Conservation (phyloP, 2,329 filamentous ascomycete genomes). For the Colletotrichum shisoi region DNA sequence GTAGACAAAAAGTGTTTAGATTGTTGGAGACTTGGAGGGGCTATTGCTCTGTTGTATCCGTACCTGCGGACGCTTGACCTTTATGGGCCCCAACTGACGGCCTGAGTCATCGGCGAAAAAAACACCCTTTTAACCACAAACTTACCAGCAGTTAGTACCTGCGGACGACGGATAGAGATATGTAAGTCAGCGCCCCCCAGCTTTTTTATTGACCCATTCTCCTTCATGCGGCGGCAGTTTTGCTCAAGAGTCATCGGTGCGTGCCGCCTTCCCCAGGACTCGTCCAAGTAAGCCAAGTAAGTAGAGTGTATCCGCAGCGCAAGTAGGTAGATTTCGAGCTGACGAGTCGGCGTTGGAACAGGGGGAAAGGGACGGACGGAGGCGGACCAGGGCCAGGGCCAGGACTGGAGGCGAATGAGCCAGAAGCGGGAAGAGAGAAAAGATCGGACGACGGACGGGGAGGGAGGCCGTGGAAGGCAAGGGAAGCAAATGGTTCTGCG, state of each 20-base stretch:
- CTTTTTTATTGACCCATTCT: conserved; percentile 12
- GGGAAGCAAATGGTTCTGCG: conserved; percentile 10
- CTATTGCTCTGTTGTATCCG: too few relatives aligned
- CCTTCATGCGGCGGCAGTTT: conserved; percentile 26
- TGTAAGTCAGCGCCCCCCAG: neutral
- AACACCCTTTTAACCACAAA: too few relatives aligned
- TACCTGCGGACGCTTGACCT: too few relatives aligned
- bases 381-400: conserved; percentile 27
- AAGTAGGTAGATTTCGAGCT: neutral
- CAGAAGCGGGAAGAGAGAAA: conserved; percentile 38
- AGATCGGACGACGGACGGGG: conserved; percentile 42
- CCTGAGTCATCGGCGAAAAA: too few relatives aligned
- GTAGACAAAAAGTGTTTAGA: conserved; percentile 16
- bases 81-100: too few relatives aligned
- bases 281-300: too few relatives aligned
- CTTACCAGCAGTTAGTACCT: too few relatives aligned
- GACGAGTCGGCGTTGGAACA: conserved; percentile 22
- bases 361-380: conserved; percentile 7
- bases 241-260: conserved; percentile 3
- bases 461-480: conserved; percentile 24
- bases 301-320: too few relatives aligned
- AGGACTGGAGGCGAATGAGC: conserved; percentile 21
- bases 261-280: conserved; percentile 19
- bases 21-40: conserved; percentile 5
- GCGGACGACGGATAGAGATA: too few relatives aligned